These are phyloP conservation scores for Neofusicoccum parvum DNA, from an alignment of 2,329 filamentous ascomycete genomes.

Conservation along the genomic window DNA sequence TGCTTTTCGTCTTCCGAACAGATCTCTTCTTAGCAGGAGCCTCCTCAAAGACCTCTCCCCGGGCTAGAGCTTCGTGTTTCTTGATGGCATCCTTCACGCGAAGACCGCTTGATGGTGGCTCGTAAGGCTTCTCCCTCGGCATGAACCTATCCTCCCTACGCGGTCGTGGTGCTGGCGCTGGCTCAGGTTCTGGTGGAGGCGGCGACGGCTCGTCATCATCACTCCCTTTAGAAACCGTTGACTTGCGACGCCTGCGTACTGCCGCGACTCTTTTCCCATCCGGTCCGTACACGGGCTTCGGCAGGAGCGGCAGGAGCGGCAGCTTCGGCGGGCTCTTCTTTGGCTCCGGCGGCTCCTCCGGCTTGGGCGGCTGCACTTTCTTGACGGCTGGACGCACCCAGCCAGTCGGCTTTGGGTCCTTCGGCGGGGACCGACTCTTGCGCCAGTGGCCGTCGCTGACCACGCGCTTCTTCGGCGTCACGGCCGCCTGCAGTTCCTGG, in stretches of 20 bases:
- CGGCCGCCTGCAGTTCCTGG: slow-evolving; percentile 52
- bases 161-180: neutral
- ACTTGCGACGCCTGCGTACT: slow-evolving; percentile 18
- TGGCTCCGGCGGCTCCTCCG: slow-evolving; percentile 15
- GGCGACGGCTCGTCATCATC: slow-evolving; percentile 1
- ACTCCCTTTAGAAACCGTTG: slow-evolving; percentile 6
- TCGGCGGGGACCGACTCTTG: slow-evolving; percentile 53
- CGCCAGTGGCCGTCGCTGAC: slow-evolving; percentile 90
- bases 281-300: slow-evolving; percentile 14
- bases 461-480: slow-evolving; percentile 84
- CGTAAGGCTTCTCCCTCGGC: neutral
- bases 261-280: slow-evolving; percentile 16
- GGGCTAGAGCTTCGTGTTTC: slow-evolving; percentile 9
- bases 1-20: slow-evolving; percentile 15
- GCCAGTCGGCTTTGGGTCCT: slow-evolving; percentile 38
- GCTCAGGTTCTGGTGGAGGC: neutral
- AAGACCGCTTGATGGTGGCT: slow-evolving; percentile 4
- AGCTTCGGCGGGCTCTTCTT: slow-evolving; percentile 19
- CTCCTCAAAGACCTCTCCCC: slow-evolving; percentile 1
- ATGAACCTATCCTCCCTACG: neutral
- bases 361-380: slow-evolving; percentile 24
- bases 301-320: slow-evolving; percentile 1
- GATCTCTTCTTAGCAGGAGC: slow-evolving; percentile 14
- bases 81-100: slow-evolving; percentile 9
- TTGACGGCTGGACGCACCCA: slow-evolving; percentile 40